Conservation (phyloP, 495 filamentous ascomycete species). For the Podospora sp. region DNA sequence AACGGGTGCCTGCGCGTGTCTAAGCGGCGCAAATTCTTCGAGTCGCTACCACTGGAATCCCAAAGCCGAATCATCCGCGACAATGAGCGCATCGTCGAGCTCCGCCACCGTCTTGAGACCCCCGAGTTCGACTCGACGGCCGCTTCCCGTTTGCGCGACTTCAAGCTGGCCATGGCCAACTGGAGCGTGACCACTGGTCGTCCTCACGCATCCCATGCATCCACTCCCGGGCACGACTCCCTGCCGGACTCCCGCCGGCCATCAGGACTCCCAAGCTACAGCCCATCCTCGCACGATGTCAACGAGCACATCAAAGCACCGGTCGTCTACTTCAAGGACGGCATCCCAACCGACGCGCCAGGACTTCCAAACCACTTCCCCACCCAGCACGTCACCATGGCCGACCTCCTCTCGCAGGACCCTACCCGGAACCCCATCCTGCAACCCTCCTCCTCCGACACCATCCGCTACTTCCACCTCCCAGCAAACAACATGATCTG, state of each 20-base stretch:
- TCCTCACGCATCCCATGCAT: neutral
- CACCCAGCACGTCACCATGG: conserved; percentile 31
- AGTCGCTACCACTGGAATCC: conserved; percentile 23
- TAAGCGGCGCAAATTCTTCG: conserved; percentile 28
- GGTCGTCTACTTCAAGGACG: conserved; percentile 30
- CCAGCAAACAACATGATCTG: conserved; percentile 44
- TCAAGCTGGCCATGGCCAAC: conserved; percentile 26
- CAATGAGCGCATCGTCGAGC: conserved; percentile 21
- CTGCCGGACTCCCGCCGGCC: conserved; percentile 1
- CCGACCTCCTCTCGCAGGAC: conserved; percentile 30
- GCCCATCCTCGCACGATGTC: conserved; percentile 17
- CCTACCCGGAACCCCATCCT: conserved; percentile 31
- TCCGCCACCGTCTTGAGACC: conserved; percentile 27
- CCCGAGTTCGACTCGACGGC: conserved; percentile 25
- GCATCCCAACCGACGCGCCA: conserved; percentile 23
- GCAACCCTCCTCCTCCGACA: conserved; percentile 25
- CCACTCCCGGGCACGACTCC: neutral
- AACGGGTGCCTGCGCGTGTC: conserved; percentile 31
- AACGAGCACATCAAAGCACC: conserved; percentile 32
- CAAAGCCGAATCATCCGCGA: conserved; percentile 28
- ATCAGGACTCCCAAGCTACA: conserved; percentile 3
- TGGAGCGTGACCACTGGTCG: conserved; percentile 24
- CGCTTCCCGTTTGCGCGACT: conserved; percentile 21
- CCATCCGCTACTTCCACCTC: conserved; percentile 41
- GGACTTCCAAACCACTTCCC: conserved; percentile 27